A percentile compares a stretch with the other conserved stretches of the same genome.
phyloP scores from a whole-genome alignment of 352 stramenopile genomes.

The Pythium coloratum region DNA sequence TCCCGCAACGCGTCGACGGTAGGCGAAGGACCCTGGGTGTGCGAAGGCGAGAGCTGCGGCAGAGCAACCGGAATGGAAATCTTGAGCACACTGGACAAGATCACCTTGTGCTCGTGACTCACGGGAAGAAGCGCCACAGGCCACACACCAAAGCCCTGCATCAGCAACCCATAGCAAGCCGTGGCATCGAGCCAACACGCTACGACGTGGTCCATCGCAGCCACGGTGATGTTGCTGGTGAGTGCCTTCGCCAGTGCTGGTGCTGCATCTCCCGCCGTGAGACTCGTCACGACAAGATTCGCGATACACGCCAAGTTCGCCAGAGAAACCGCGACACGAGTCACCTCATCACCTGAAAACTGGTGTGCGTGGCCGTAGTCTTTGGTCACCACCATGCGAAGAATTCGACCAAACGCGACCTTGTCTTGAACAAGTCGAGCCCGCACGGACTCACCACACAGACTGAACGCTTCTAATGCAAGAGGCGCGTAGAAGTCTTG shows the following conservation, averaged over 20 bases:
- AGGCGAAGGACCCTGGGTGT: conserved; percentile 18
- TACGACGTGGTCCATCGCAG: conserved; percentile 11
- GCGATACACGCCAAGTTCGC: conserved; percentile 66
- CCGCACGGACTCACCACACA: conserved; percentile 54
- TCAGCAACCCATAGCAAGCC: conserved; percentile 23
- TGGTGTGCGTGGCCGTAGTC: conserved; percentile 70
- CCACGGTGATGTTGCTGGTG: conserved; percentile 41
- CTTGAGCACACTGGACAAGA: conserved; percentile 27
- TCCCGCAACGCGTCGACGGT: conserved; percentile 23
- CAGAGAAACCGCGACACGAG: conserved; percentile 49
- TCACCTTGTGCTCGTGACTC: conserved; percentile 22
- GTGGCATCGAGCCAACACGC: conserved; percentile 28
- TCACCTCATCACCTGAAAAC: conserved; percentile 56
- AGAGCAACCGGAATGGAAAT: conserved; percentile 19
- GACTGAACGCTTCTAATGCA: conserved; percentile 62
- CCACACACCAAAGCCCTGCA: conserved; percentile 26
- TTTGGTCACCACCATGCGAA: conserved; percentile 54
- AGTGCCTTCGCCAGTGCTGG: conserved; percentile 59
- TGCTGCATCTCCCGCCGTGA: conserved; percentile 29
- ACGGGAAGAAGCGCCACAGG: conserved; percentile 13
- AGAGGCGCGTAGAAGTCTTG: conserved; percentile 65
- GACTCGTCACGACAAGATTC: conserved; percentile 50
- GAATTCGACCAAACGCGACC: conserved; percentile 59
- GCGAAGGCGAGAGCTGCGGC: conserved; percentile 15
- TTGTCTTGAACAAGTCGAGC: conserved; percentile 72